A percentile compares a stretch with the other conserved stretches of the same genome.
Conservation (phyloP, 2,329 filamentous ascomycete species). For the Dothistroma pini region DNA sequence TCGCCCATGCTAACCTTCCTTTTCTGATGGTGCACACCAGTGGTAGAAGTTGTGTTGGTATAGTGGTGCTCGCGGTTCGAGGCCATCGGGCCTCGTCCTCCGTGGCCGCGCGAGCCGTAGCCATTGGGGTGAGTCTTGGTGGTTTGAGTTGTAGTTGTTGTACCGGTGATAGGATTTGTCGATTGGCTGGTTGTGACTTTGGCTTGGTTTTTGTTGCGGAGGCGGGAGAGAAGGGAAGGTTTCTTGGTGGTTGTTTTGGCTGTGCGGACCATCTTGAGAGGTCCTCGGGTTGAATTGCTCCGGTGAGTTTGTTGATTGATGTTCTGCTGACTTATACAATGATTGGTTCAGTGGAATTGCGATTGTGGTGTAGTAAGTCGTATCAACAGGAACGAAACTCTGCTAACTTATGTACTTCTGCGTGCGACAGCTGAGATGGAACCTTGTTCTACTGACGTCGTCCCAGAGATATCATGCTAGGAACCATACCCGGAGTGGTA, state of each 20-base stretch:
- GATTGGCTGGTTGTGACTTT: constrained; percentile 42
- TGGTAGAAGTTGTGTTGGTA: constrained; percentile 27
- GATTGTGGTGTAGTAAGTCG: not conserved
- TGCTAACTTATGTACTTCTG: not conserved
- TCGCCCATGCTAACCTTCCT: constrained; percentile 65
- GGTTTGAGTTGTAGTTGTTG: constrained; percentile 37
- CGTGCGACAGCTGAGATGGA: not conserved
- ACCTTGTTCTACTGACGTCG: not conserved
- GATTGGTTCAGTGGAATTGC: not conserved
- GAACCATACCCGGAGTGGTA: not conserved
- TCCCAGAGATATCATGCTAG: not conserved
- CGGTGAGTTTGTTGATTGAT: not conserved
- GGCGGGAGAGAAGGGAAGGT: constrained; percentile 53
- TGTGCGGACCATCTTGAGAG: constrained; percentile 22
- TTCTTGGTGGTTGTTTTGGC: constrained; percentile 40
- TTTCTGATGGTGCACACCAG: constrained; percentile 59
- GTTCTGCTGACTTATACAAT: not conserved
- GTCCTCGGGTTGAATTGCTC: not conserved
- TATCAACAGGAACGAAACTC: no score
- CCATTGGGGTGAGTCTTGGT: constrained; percentile 32
- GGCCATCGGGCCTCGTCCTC: constrained; percentile 25
- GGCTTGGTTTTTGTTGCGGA: constrained; percentile 45
- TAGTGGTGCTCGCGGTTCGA: constrained; percentile 24
- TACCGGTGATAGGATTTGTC: constrained; percentile 40
- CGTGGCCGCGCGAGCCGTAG: constrained; percentile 26